Conservation (phyloP, 306 rosid species). For the Cucurbita maxima region DNA sequence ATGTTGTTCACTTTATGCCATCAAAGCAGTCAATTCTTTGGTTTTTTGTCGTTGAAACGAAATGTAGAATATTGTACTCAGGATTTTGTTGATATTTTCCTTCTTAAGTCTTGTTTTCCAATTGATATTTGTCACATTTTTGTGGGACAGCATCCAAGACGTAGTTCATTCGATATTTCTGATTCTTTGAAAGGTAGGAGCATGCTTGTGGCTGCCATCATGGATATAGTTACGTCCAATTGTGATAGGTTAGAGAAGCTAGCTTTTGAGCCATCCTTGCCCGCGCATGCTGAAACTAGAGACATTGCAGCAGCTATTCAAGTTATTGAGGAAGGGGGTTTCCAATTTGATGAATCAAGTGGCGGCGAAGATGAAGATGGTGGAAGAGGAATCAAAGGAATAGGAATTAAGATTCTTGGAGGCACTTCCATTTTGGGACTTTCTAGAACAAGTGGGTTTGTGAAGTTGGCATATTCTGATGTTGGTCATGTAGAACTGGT, state of each 20-base stretch:
- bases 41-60: neutral
- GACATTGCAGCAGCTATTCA: conserved; percentile 83
- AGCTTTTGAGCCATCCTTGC: conserved; percentile 54
- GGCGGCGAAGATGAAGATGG: conserved; percentile 43
- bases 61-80: neutral
- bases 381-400: conserved; percentile 50
- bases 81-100: conserved; percentile 12
- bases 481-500: conserved; percentile 16
- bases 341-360: conserved; percentile 58
- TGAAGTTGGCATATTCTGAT: conserved; percentile 33
- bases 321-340: conserved; percentile 82
- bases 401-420: conserved; percentile 78
- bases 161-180: conserved; percentile 55
- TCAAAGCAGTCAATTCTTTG: neutral
- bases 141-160: conserved; percentile 60
- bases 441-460: conserved; percentile 28
- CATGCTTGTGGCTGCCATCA: conserved; percentile 95
- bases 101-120: conserved; percentile 15
- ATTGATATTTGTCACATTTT: conserved; percentile 16
- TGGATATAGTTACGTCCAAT: conserved; percentile 85
- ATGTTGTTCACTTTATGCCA: neutral
- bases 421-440: conserved; percentile 70
- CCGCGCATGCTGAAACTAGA: conserved; percentile 62
- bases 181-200: conserved; percentile 93
- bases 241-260: conserved; percentile 47